Base-by-base conservation (phyloP, 2,329 filamentous ascomycete genomes). In the Trichoderma atroviride region DNA sequence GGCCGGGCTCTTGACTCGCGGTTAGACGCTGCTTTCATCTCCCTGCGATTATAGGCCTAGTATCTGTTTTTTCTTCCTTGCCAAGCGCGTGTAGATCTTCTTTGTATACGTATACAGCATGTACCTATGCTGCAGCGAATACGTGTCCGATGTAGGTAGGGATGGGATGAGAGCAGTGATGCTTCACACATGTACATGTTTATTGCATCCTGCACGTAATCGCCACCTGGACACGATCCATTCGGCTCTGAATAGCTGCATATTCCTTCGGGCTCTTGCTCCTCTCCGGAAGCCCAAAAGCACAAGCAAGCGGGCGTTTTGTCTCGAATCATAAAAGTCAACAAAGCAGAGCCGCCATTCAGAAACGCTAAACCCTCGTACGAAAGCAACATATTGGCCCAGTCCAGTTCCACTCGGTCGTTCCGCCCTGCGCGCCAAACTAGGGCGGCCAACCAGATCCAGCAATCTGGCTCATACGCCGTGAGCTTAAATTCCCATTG, bases 381-480 rank as follows among this genome's bases (percentile, higher is more conserved):
- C 43, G 27, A 29, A 57, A 27, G 19, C 40, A 29, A 35, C 33
- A 35, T 35, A 11, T 13, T 13, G 33, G 33, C 4, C 19, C 24
- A 5, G 22, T 40, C 24, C 31, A 56, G 35, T 52, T 67, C 55
- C 64, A 66, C 52, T 35, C 55, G 53, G 63, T 66, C 1, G n/a
- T 43, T 59, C 64, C 64, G 64, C 55, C 16, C 11, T 29, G 35
- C 19, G 24, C 19, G 16, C 3, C 61, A 14, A 22, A 31, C 64
- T 67, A 67, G 55, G 64, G 64, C 53, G 55, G 31, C 64, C 53
- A 67, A 59, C 64, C 64, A 67, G 55, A 47, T 10, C 56, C 64
- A 57, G 47, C 40, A 52, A 67, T 67, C 64, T 59, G 53, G 53
- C 63, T 66, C 63, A 66, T 55, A 52, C 63, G 53, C 53, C 53